phyloP scores from a whole-genome alignment of 192 early-diverging fungal genomes.

The Radiomyces spectabilis region DNA sequence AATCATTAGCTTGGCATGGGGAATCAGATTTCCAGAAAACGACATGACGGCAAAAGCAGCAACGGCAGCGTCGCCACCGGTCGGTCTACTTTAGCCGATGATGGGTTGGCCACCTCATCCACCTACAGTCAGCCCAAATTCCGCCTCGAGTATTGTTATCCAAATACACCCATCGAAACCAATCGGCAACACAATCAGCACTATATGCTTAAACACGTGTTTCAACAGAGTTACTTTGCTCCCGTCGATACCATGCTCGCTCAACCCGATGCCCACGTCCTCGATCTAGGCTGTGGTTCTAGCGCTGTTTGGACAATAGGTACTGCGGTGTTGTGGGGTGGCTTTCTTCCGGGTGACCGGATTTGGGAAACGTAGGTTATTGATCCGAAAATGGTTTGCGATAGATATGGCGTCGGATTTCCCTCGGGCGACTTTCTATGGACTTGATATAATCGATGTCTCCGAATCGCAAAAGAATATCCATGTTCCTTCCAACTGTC shows the following conservation, averaged over 20 bases:
- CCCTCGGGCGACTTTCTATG: conserved; percentile 3
- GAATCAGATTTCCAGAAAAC: no score
- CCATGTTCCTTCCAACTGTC: not conserved
- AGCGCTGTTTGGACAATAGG: conserved; percentile 9
- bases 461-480: no score
- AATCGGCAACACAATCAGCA: conserved; percentile 5
- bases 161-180: not conserved
- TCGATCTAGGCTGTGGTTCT: conserved; percentile 12
- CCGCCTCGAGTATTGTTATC: no score
- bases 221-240: conserved; percentile 9
- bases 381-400: not conserved
- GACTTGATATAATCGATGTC: conserved; percentile 3
- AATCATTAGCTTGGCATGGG: no score
- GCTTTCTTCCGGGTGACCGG: not conserved
- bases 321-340: conserved; percentile 6
- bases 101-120: no score
- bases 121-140: no score
- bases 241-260: conserved; percentile 7
- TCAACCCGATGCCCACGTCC: not conserved
- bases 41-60: no score
- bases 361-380: not conserved
- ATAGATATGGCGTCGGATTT: conserved; percentile 19
- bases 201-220: conserved; percentile 19
- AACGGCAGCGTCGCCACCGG: no score
- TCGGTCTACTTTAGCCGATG: no score